Base-by-base conservation (phyloP, 2,329 filamentous ascomycete genomes). In the Scopulariopsis brevicaulis region DNA sequence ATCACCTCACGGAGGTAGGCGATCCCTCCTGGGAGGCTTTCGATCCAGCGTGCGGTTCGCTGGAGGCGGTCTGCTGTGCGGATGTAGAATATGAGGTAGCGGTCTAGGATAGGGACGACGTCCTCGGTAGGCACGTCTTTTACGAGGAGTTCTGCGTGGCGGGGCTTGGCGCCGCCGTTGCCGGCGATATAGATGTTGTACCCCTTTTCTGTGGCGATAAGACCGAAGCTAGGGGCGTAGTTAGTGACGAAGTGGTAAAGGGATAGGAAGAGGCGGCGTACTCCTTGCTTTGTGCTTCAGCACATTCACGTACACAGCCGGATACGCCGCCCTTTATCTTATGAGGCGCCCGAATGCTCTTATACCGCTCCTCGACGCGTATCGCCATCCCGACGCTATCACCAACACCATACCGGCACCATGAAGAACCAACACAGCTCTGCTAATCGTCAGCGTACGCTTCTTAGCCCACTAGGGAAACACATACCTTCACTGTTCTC, bases 351-450 rank as follows among this genome's bases (percentile, higher is more conserved):
- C 91, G 83, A 59, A 96, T 87, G 66, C 88, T 90, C 78, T 96
- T 96, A 73, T 96, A 96, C 53, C 91, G 83, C 73, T 96, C 89
- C 71, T 96, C 91, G 0, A 96, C 73, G 3, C 90, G 81, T 18
- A 96, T 85, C 0, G 91, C 91, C 86, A 96, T 89, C 12, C 91
- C 91, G 0, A 96, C 91, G 69, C 87, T 91, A 72, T 96, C 91
- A 32, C 90, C 89, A 58, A 96, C 86, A 57, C 91, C 91, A 65
- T 86, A 96, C 1, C 91, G 81, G 66, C 91, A 96, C 91, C 91
- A 96, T 1, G 90, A 92, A 1, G 88, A 91, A 24, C 91, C 91
- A 1, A 96, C 91, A 64, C 91, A 96, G 60, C 87, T 90, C 78
- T 57, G 50, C 32, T 12, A n/a, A 34, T 20, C 5, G 32, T 54